Conservation (phyloP, 768 basidiomycete species). For the Trametes elegans region DNA sequence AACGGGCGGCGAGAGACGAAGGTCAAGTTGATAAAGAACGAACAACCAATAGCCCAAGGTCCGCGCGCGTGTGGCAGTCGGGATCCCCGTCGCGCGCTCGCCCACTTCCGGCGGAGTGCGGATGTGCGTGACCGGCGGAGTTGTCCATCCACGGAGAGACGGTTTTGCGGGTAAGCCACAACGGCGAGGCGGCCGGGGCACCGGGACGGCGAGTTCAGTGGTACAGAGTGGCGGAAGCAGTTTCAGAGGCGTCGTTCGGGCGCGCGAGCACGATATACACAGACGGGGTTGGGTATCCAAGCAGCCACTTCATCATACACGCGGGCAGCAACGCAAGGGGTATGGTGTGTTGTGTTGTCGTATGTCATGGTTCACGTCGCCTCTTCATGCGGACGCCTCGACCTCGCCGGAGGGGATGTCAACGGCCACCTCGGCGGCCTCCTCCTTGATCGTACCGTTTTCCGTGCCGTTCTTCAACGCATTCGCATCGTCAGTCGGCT, state of each 20-base stretch:
- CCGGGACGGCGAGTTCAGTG: constrained; percentile 6
- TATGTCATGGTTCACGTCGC: constrained; percentile 8
- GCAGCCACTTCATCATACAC: constrained; percentile 19
- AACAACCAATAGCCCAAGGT: constrained; percentile 66
- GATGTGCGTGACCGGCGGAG: not conserved
- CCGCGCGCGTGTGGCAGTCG: constrained; percentile 20
- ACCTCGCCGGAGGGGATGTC: constrained; percentile 29
- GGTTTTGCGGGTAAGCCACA: constrained; percentile 4
- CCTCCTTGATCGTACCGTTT: constrained; percentile 29
- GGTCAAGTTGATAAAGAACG: constrained; percentile 49
- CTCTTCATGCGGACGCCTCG: constrained; percentile 23
- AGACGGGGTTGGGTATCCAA: constrained; percentile 24
- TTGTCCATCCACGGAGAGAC: constrained; percentile 1
- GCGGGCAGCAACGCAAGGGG: constrained; percentile 18
- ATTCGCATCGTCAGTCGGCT: constrained; percentile 15
- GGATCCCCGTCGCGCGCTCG: constrained; percentile 5
- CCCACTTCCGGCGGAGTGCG: not conserved
- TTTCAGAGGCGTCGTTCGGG: constrained; percentile 3
- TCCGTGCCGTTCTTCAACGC: constrained; percentile 12
- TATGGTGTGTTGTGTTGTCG: constrained; percentile 11
- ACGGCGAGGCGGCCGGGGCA: constrained; percentile 2
- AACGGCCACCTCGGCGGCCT: constrained; percentile 32
- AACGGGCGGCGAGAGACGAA: constrained; percentile 26
- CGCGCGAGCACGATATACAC: constrained; percentile 22
- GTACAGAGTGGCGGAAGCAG: constrained; percentile 14